Evolutionary conservation across 148 eudicot genomes (phyloP).

Genomic region (Rhododendron kiyosumense): DNA sequence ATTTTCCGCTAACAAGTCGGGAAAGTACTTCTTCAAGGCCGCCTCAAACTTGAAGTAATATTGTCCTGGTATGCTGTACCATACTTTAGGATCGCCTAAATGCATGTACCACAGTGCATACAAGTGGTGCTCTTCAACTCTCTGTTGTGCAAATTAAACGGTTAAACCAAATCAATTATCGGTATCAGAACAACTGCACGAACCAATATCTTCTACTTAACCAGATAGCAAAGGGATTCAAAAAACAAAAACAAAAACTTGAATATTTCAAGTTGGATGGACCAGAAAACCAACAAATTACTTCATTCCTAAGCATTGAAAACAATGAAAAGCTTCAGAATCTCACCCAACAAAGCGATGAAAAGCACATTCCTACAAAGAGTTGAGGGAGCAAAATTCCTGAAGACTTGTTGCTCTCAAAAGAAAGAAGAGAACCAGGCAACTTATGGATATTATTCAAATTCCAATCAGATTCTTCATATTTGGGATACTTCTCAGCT

Average conservation of each 20-base stretch:
- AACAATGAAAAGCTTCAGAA: constrained; percentile 7
- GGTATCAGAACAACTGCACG: background rate
- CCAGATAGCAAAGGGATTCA: constrained; percentile 5
- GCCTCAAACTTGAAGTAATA: constrained; percentile 48
- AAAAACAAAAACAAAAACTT: background rate
- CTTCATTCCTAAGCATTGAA: background rate
- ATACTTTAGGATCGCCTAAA: constrained; percentile 64
- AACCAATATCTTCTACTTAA: background rate
- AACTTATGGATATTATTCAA: constrained; percentile 45
- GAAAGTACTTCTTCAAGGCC: constrained; percentile 42
- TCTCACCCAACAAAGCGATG: constrained; percentile 82
- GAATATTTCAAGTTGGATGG: background rate
- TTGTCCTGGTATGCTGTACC: constrained; percentile 61
- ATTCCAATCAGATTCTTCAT: constrained; percentile 60
- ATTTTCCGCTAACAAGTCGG: constrained; percentile 25
- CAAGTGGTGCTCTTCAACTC: constrained; percentile 58
- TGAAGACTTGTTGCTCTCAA: constrained; percentile 41
- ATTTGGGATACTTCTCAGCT: constrained; percentile 22
- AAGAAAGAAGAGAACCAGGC: constrained; percentile 71
- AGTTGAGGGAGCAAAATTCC: constrained; percentile 42
- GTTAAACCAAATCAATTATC: constrained; percentile 4
- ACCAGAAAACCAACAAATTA: background rate
- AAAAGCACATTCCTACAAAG: constrained; percentile 83
- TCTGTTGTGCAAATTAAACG: constrained; percentile 31
- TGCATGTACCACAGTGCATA: constrained; percentile 63